Evolutionary conservation across 441 rosid genomes (phyloP), one percentile per base, ranked within the genome.

Genomic region (Croton laevigatus): DNA sequence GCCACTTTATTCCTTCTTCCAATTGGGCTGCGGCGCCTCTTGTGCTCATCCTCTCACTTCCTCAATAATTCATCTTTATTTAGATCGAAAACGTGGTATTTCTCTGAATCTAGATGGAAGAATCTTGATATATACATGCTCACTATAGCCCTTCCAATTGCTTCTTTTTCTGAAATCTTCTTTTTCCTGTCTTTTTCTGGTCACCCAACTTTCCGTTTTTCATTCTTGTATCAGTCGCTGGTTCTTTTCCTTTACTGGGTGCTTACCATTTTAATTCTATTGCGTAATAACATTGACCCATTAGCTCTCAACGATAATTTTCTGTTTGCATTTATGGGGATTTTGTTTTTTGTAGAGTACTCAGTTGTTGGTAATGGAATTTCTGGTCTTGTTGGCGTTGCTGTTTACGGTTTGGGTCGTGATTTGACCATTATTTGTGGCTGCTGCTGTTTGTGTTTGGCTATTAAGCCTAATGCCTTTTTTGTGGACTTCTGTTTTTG

Each of bases 111-210:
- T 48, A 80, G 71, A 71, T 75, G 78, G 79, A 84, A 74, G 62
- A 85, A 82, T 80, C 68, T 87, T 65, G 89, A 85, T 73, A 65
- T 89, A 34, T 89, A 80, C 79, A 11, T 80, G 75, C 87, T 85
- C 52, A 46, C 78, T 5, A 44, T 87, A 17, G 80, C 83, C 62
- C 88, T 86, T n/a, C 91, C 91, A 32, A 71, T 85, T 16, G 81
- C 87, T 69, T 89, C 86, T 44, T 80, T 87, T 70, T 74, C 87
- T 27, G 66, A 81, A 34, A 42, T 85, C 71, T 81, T 85, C 81
- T 59, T 86, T 74, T 88, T 86, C 78, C 52, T 80, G 51, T 71
- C 89, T 20, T 68, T 83, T 55, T 71, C 81, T 8, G 83, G 73
- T 32, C 85, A 79, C 76, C 76, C 90, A 40, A 66, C 90, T 64